Base-by-base conservation (phyloP, 768 basidiomycete species). In the Podaxis sp. region DNA sequence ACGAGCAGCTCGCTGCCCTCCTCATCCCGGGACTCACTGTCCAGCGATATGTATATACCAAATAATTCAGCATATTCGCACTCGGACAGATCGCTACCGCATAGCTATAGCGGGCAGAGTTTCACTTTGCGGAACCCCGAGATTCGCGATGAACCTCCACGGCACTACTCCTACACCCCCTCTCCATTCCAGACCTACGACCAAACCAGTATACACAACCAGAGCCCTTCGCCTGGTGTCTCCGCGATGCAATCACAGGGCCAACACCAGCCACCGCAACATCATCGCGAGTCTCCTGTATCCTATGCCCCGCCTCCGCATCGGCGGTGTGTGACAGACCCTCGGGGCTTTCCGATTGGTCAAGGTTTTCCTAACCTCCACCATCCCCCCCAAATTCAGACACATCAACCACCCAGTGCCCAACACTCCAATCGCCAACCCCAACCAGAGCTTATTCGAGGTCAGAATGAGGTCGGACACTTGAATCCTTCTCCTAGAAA, bases 261-360 rank as follows among this genome's bases (percentile, higher is more conserved):
- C 54, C 77, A 78, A 54, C 67, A 73, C 32, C 70, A 70, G 42
- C 71, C 77, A 18, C 76, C 76, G 4, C 77, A 81, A 63, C 65
- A 73, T 11, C 67, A 79, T 36, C 76, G 77, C 5, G 79, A 83
- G 56, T 71, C 76, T 7, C 68, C 80, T 44, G 64, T 81, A 59
- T 72, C 82, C 13, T 87, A 81, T 67, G 35, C 46, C 27, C 35
- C 36, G 7, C 27, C 25, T 18, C 77, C 79, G 42, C 84, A 83
- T 64, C 79, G 85, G 62, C 80, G 87, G 54, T 77, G 85, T 40
- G 73, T 82, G 54, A 83, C 82, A 32, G 86, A 87, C 50, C 78
- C 85, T 23, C 83, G 82, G 64, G 77, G 76, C 16, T 84, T 78
- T 69, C 73, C 81, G 38, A 72, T 80, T 53, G 75, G 74, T 32